phyloP scores from a whole-genome alignment of 352 stramenopile genomes.

The Phytophthora cactorum region DNA sequence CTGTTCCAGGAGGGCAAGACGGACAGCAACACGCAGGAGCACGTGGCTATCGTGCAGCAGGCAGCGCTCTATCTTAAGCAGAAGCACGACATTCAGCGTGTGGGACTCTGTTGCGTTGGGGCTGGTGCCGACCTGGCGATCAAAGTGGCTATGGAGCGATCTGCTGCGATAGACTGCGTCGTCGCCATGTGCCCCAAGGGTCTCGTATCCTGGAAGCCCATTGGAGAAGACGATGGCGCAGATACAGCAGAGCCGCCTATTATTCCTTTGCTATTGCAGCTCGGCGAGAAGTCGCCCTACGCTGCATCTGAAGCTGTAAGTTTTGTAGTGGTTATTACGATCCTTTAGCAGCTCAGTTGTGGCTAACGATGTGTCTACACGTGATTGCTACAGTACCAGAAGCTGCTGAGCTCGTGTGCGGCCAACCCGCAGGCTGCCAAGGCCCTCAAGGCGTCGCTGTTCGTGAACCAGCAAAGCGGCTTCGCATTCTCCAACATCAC shows the following conservation, averaged over 20 bases:
- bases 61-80: constrained; percentile 67
- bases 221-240: constrained; percentile 11
- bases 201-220: constrained; percentile 38
- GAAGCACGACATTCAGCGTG: constrained; percentile 77
- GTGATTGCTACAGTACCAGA: constrained; percentile 52
- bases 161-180: constrained; percentile 59
- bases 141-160: constrained; percentile 58
- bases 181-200: constrained; percentile 79
- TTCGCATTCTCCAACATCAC: constrained; percentile 92
- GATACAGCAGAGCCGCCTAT: constrained; percentile 30
- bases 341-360: background rate
- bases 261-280: constrained; percentile 67
- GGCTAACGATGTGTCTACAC: constrained; percentile 7
- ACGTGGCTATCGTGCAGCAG: constrained; percentile 47
- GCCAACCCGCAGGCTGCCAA: constrained; percentile 20
- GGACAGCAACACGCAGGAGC: constrained; percentile 24
- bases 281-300: constrained; percentile 71
- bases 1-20: constrained; percentile 41
- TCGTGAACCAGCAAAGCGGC: constrained; percentile 75
- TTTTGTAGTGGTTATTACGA: constrained; percentile 1
- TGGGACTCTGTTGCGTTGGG: constrained; percentile 71
- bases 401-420: constrained; percentile 47
- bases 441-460: constrained; percentile 54
- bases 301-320: constrained; percentile 68
- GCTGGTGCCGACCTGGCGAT: constrained; percentile 74